A percentile compares a stretch with the other conserved stretches of the same genome.
Evolutionary conservation across 1,284 basidiomycete genomes (phyloP).

Genomic region (Boletus calvinii): DNA sequence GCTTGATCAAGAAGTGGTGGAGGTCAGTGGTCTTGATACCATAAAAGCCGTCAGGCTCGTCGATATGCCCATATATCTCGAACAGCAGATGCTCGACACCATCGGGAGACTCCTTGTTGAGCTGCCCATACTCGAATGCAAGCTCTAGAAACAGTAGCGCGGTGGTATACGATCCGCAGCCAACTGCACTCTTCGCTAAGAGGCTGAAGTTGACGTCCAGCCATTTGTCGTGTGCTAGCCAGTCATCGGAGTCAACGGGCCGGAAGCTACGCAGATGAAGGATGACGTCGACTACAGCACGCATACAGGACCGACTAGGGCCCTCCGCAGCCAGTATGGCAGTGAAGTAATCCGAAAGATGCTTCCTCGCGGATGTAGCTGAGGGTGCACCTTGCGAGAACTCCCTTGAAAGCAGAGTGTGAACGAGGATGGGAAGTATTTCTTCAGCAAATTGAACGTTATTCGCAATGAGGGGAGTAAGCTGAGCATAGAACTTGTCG

Average conservation of each 20-base stretch:
- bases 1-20: conserved; percentile 73
- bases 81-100: conserved; percentile 72
- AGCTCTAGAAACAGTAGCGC: conserved; percentile 90
- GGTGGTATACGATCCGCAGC: conserved; percentile 83
- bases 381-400: conserved; percentile 6
- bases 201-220: conserved; percentile 74
- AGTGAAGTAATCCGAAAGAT: conserved; percentile 66
- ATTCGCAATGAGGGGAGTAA: conserved; percentile 56
- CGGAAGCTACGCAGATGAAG: conserved; percentile 77
- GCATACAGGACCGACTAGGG: conserved; percentile 49
- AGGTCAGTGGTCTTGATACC: conserved; percentile 82
- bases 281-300: conserved; percentile 74
- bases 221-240: conserved; percentile 79
- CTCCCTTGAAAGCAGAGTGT: conserved; percentile 59
- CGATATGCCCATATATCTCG: conserved; percentile 91
- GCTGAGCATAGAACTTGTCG: conserved; percentile 69
- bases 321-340: conserved; percentile 48
- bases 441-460: conserved; percentile 62
- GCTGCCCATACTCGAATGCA: conserved; percentile 52
- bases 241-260: conserved; percentile 45
- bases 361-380: conserved; percentile 15
- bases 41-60: conserved; percentile 98
- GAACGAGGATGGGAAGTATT: conserved; percentile 74
- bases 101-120: conserved; percentile 24
- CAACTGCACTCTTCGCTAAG: conserved; percentile 73